phyloP scores from a whole-genome alignment of 1,139 yeast species.

The Debaryomyces fabryi region DNA sequence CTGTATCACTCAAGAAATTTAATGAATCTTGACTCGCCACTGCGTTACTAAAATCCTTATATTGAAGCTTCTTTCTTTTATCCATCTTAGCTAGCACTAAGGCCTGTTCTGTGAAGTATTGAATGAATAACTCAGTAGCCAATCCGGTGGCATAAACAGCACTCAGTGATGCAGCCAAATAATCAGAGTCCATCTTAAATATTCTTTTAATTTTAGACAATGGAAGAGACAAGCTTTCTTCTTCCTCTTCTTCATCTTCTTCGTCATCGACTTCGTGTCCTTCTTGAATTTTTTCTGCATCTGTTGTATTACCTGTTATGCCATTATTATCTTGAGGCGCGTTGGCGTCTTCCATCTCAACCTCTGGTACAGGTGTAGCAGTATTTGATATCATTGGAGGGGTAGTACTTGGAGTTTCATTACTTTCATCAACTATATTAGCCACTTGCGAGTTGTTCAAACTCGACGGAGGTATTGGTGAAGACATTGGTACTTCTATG shows the following conservation, averaged over 20 bases:
- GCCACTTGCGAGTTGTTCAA: slow-evolving; percentile 12
- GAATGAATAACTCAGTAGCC: slow-evolving; percentile 85
- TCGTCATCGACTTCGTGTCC: slow-evolving; percentile 26
- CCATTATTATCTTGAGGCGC: slow-evolving; percentile 3
- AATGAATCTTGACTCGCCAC: slow-evolving; percentile 69
- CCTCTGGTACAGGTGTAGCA: slow-evolving; percentile 14
- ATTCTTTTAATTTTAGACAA: slow-evolving; percentile 80
- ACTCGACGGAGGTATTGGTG: slow-evolving; percentile 11
- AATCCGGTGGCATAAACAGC: slow-evolving; percentile 85
- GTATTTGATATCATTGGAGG: slow-evolving; percentile 14
- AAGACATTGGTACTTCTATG: slow-evolving; percentile 11
- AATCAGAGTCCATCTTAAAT: slow-evolving; percentile 85
- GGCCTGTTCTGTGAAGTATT: slow-evolving; percentile 81
- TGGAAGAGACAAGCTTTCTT: slow-evolving; percentile 52
- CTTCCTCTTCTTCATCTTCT: slow-evolving; percentile 25
- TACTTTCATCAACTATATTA: slow-evolving; percentile 5
- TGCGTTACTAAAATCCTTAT: slow-evolving; percentile 75
- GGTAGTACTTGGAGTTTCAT: slow-evolving; percentile 15
- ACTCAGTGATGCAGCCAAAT: slow-evolving; percentile 69
- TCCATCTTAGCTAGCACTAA: slow-evolving; percentile 67
- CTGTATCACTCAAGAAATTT: slow-evolving; percentile 66
- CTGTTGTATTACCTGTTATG: slow-evolving; percentile 1
- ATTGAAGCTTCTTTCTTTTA: slow-evolving; percentile 68
- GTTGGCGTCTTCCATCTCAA: slow-evolving; percentile 14
- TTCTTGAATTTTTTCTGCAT: slow-evolving; percentile 14